Conservation (phyloP, 495 filamentous ascomycete species). For the Thozetella sp. region DNA sequence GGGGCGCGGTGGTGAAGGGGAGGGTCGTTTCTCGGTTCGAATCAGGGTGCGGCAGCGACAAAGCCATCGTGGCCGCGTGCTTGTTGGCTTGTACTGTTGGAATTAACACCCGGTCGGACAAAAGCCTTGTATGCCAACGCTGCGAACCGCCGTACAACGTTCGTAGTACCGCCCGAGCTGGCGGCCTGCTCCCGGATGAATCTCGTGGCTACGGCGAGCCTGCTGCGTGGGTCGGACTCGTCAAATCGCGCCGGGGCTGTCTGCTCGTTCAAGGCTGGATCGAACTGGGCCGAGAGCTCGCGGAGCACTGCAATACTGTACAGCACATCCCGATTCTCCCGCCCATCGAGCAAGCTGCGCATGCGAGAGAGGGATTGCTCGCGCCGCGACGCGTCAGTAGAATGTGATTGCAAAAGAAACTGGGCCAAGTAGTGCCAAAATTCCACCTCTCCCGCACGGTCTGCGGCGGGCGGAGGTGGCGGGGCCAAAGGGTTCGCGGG, state of each 20-base stretch:
- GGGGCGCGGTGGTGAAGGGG: no score
- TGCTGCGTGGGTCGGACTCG: constrained; percentile 70
- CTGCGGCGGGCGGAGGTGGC: constrained; percentile 45
- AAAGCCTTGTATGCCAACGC: constrained; percentile 62
- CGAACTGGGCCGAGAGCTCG: constrained; percentile 67
- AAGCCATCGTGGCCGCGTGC: background rate
- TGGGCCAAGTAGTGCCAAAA: constrained; percentile 81
- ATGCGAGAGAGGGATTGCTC: constrained; percentile 63
- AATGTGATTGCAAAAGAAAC: constrained; percentile 70
- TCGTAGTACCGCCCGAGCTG: constrained; percentile 71
- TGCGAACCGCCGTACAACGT: constrained; percentile 77
- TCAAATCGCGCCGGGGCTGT: constrained; percentile 62
- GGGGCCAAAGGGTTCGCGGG: constrained; percentile 57
- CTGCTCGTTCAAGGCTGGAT: constrained; percentile 63
- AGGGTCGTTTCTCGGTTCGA: no score
- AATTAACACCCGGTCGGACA: constrained; percentile 40
- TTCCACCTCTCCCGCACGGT: constrained; percentile 64
- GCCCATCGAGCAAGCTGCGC: constrained; percentile 70
- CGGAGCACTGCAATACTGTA: constrained; percentile 86
- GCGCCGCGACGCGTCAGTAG: constrained; percentile 53
- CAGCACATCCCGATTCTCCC: constrained; percentile 88
- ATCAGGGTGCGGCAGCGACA: no score
- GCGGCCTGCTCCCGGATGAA: constrained; percentile 77
- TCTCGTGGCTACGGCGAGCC: constrained; percentile 76
- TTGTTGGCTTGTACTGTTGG: constrained; percentile 10